Evolutionary conservation across 345 rosid genomes (phyloP).

Genomic region (Arabidopsis suecica): DNA sequence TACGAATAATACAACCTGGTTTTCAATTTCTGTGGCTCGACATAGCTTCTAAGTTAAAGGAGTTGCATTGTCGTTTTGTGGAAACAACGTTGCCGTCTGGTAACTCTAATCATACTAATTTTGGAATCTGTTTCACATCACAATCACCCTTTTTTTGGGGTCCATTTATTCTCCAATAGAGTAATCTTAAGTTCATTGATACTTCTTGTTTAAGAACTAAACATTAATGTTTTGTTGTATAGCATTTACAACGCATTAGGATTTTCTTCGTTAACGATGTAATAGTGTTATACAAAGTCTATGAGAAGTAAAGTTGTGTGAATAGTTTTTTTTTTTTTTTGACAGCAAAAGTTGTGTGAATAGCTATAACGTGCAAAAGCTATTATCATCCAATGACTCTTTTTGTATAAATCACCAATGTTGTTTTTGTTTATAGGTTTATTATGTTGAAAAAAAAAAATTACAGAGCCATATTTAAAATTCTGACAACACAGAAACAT

Average conservation of each 20-base stretch:
- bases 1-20: neutral
- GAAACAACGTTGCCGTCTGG: conserved; percentile 5
- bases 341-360: neutral
- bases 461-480: neutral
- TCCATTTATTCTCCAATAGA: neutral
- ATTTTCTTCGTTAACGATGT: too few relatives aligned
- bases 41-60: neutral
- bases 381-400: neutral
- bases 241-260: too few relatives aligned
- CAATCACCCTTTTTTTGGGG: neutral
- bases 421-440: neutral
- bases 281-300: too few relatives aligned
- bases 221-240: neutral
- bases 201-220: neutral
- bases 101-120: conserved; percentile 8
- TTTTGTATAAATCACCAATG: neutral
- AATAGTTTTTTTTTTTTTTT: too few relatives aligned
- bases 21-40: neutral
- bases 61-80: neutral
- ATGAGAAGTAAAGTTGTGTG: neutral
- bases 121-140: conserved; percentile 1
- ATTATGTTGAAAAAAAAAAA: neutral
- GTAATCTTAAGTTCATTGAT: neutral
- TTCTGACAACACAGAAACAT: neutral
- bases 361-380: neutral